These are phyloP conservation scores for Fraxinus americana DNA, from an alignment of 257 asterid genomes.

Conservation along the genomic window DNA sequence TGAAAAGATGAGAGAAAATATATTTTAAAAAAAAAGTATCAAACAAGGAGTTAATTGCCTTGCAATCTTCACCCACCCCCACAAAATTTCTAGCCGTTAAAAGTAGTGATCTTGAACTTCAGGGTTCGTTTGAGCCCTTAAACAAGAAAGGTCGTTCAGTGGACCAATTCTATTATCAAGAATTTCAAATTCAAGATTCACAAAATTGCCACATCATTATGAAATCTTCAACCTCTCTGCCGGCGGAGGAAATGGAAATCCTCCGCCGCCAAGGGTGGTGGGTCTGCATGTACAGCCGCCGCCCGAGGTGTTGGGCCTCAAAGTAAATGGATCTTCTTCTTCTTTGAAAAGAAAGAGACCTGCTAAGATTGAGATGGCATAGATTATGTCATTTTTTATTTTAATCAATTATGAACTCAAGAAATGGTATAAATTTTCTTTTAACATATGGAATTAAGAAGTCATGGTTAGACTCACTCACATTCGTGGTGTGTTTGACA, in stretches of 20 bases:
- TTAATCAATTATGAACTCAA: no score
- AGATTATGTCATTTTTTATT: no score
- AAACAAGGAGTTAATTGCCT: constrained; percentile 38
- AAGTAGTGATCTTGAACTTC: constrained; percentile 10
- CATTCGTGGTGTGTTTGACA: no score
- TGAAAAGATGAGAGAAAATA: no score
- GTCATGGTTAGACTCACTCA: no score
- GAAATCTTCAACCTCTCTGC: constrained; percentile 2
- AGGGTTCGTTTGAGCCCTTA: neutral
- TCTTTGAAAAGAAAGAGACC: constrained; percentile 81
- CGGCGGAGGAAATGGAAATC: constrained; percentile 2
- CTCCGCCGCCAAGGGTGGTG: neutral
- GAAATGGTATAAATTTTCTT: no score
- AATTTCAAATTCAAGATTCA: constrained; percentile 4
- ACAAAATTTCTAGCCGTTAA: constrained; percentile 34
- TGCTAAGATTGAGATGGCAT: constrained; percentile 50
- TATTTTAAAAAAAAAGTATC: no score
- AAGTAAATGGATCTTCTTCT: constrained; percentile 27
- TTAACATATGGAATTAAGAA: no score
- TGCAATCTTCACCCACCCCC: constrained; percentile 27
- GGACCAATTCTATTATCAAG: neutral
- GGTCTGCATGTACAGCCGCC: no score
- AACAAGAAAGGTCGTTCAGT: constrained; percentile 7
- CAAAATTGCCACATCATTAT: neutral
- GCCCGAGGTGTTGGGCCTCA: no score